A percentile compares a stretch with the other conserved stretches of the same genome.
These are phyloP conservation scores for Colletotrichum tropicicola DNA, from an alignment of 2,329 filamentous ascomycete species.

Conservation along the genomic window DNA sequence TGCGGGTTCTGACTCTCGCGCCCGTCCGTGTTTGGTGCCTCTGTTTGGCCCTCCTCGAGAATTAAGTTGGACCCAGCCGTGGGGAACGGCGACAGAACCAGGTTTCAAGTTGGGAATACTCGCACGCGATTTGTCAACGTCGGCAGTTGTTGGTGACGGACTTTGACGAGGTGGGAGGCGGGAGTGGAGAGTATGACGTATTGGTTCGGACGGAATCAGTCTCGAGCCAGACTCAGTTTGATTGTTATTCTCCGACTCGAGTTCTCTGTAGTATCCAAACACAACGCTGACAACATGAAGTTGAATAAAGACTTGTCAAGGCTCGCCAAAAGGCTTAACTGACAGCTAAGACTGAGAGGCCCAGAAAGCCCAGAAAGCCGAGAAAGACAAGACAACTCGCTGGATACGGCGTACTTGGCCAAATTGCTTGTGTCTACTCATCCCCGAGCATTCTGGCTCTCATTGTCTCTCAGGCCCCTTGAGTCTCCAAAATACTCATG, in stretches of 20 bases:
- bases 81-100: conserved; percentile 24
- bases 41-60: conserved; percentile 8
- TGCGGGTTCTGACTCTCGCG: conserved; percentile 14
- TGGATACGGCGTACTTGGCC: conserved; percentile 5
- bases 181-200: conserved; percentile 25
- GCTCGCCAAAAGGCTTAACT: conserved; percentile 14
- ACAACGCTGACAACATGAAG: not conserved
- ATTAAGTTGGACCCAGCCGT: conserved; percentile 21
- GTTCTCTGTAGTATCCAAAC: not conserved
- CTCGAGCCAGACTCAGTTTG: not conserved
- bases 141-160: conserved; percentile 25
- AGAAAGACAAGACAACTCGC: not conserved
- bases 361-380: conserved; percentile 10
- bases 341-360: not conserved
- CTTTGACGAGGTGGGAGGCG: not conserved
- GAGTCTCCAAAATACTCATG: not conserved
- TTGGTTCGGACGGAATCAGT: not conserved
- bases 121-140: conserved; percentile 28
- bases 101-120: conserved; percentile 28
- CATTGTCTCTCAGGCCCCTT: not conserved
- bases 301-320: not conserved
- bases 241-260: not conserved
- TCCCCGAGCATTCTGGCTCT: not conserved
- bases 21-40: not conserved
- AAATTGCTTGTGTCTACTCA: conserved; percentile 19